A percentile compares a stretch with the other conserved stretches of the same genome.
These are phyloP conservation scores for Phalaenopsis equestris DNA, from an alignment of 106 monocot species.

Conservation along the genomic window DNA sequence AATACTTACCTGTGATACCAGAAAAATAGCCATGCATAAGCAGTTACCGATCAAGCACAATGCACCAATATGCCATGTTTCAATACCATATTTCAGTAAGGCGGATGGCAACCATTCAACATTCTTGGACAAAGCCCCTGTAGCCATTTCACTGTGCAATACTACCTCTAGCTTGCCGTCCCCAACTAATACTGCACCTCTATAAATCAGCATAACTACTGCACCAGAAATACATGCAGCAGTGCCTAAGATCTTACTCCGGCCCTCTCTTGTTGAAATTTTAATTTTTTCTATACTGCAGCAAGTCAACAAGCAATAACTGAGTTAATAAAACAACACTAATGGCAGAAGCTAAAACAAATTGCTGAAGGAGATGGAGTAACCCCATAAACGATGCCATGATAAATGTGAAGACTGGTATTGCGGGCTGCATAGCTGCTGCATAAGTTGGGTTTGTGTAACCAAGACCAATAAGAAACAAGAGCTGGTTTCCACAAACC, in stretches of 20 bases:
- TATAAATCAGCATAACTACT: constrained; percentile 62
- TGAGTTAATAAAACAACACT: too few species aligned
- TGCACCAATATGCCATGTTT: constrained; percentile 50
- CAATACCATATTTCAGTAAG: constrained; percentile 25
- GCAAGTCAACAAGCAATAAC: too few species aligned
- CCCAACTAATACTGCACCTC: constrained; percentile 58
- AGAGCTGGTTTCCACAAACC: constrained; percentile 88
- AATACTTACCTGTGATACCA: constrained; percentile 58
- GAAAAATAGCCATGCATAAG: constrained; percentile 71
- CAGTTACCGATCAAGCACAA: constrained; percentile 25
- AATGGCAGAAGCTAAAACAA: too few species aligned
- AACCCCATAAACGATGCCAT: constrained; percentile 58
- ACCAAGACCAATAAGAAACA: constrained; percentile 73
- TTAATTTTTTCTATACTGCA: too few species aligned
- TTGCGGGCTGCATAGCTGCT: constrained; percentile 74
- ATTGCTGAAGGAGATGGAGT: not conserved
- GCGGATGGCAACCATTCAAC: constrained; percentile 19
- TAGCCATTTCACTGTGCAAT: too few species aligned
- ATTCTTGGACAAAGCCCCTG: not conserved
- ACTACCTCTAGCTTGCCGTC: not conserved
- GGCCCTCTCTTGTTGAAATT: constrained; percentile 25
- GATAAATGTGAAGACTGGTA: constrained; percentile 87
- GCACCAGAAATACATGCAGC: constrained; percentile 65
- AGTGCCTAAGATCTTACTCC: constrained; percentile 50
- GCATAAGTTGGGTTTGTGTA: constrained; percentile 86